phyloP scores from a whole-genome alignment of 2,329 filamentous ascomycete species.

The Colletotrichum somersetense region DNA sequence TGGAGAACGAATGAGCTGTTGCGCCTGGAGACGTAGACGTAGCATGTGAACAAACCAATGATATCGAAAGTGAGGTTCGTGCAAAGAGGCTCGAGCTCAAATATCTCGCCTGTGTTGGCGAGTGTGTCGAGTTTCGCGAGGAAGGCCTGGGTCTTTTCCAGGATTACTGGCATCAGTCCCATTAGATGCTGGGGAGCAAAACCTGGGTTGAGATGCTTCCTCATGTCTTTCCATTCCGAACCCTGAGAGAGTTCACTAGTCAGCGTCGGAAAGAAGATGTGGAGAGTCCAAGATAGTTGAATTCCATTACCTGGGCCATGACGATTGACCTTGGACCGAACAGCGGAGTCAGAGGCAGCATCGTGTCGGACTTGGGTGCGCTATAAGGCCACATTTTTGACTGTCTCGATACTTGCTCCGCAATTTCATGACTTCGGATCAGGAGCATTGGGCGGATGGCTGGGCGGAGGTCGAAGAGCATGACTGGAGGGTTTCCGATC shows the following conservation, averaged over 20 bases:
- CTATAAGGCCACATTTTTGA: constrained; percentile 50
- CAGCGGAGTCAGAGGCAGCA: constrained; percentile 46
- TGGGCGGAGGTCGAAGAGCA: constrained; percentile 53
- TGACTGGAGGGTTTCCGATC: constrained; percentile 50
- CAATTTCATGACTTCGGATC: constrained; percentile 50
- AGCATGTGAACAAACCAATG: constrained; percentile 43
- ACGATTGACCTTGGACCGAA: constrained; percentile 44
- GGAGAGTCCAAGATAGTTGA: not conserved
- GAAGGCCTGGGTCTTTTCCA: constrained; percentile 52
- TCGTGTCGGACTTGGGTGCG: constrained; percentile 50
- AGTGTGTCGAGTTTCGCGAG: constrained; percentile 40
- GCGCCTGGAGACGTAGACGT: rapidly evolving
- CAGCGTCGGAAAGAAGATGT: not conserved
- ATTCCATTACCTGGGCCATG: constrained; percentile 13
- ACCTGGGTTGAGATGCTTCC: constrained; percentile 54
- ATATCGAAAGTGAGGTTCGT: constrained; percentile 56
- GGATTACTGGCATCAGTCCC: constrained; percentile 51
- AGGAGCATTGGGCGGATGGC: constrained; percentile 50
- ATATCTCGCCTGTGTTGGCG: constrained; percentile 31
- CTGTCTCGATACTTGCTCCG: constrained; percentile 54
- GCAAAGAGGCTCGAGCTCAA: constrained; percentile 44
- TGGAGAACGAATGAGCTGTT: constrained; percentile 12
- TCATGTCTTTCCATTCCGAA: constrained; percentile 44
- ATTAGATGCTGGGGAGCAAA: constrained; percentile 56
- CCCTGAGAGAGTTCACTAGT: constrained; percentile 1